Evolutionary conservation across 352 stramenopile genomes (phyloP).

Genomic region (Phytophthora rubi): DNA sequence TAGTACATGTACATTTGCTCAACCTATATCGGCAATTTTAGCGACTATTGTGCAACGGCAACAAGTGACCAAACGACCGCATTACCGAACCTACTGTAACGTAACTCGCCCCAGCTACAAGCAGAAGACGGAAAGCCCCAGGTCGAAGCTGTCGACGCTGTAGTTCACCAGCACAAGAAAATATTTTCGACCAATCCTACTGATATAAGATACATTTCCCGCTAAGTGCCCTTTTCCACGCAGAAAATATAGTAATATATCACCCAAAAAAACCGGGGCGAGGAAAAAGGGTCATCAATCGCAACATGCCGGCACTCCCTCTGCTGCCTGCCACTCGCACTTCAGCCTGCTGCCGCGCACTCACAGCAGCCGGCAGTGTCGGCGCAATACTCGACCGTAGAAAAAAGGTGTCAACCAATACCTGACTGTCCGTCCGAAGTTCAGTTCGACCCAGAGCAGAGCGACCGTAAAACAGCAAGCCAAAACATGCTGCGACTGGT

Average conservation of each 20-base stretch:
- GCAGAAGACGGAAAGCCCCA: too few relatives aligned
- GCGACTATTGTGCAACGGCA: too few relatives aligned
- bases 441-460: background rate
- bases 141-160: too few relatives aligned
- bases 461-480: too few relatives aligned
- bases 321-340: constrained; percentile 19
- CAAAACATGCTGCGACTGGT: constrained; percentile 17
- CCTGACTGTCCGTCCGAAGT: background rate
- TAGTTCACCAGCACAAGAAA: too few relatives aligned
- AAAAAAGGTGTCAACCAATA: background rate
- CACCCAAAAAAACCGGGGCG: background rate
- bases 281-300: background rate
- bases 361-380: background rate
- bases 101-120: background rate
- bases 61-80: background rate
- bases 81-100: background rate
- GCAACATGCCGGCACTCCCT: constrained; percentile 5
- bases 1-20: background rate
- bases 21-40: background rate
- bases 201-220: background rate
- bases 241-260: constrained; percentile 14
- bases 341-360: constrained; percentile 9
- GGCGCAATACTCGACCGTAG: background rate
- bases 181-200: background rate
- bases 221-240: background rate